phyloP scores from a whole-genome alignment of 352 stramenopile species.

The Phytopythium montanum region DNA sequence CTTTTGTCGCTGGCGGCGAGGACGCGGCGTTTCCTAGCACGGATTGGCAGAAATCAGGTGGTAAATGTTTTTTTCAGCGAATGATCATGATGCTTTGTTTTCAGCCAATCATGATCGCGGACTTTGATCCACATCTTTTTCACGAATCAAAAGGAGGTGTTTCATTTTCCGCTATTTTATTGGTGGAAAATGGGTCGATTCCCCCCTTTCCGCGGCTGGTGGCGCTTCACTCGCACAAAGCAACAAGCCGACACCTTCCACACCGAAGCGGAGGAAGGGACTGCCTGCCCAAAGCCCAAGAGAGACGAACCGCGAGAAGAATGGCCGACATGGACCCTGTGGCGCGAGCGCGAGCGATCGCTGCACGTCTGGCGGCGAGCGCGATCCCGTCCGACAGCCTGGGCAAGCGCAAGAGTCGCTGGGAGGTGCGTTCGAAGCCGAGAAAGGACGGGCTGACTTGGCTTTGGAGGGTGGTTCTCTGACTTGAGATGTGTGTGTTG shows the following conservation, averaged over 20 bases:
- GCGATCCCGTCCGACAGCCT: slow-evolving; percentile 66
- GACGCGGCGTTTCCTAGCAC: not conserved
- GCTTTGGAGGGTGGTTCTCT: not conserved
- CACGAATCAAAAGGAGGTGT: not conserved
- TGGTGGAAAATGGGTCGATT: slow-evolving; percentile 26
- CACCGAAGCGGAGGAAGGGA: not conserved
- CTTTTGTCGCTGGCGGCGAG: slow-evolving; percentile 4
- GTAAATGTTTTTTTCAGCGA: slow-evolving; percentile 8
- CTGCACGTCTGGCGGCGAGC: slow-evolving; percentile 63
- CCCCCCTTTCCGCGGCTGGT: slow-evolving; percentile 3
- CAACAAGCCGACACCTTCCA: not conserved
- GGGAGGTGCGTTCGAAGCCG: slow-evolving; percentile 50
- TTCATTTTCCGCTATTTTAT: slow-evolving; percentile 11
- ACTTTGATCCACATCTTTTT: not conserved
- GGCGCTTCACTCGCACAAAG: not conserved
- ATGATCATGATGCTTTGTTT: slow-evolving; percentile 8
- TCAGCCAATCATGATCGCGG: slow-evolving; percentile 7
- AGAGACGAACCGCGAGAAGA: not conserved
- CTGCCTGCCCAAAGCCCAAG: not conserved
- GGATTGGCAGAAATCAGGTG: slow-evolving; percentile 5
- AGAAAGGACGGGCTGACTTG: not conserved
- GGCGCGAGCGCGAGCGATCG: slow-evolving; percentile 77
- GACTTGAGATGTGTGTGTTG: not conserved
- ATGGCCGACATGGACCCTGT: slow-evolving; percentile 72
- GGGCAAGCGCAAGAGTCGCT: slow-evolving; percentile 83